Conservation (phyloP, 139 green algal genomes). For the Deuterostichococcus epilithicus region DNA sequence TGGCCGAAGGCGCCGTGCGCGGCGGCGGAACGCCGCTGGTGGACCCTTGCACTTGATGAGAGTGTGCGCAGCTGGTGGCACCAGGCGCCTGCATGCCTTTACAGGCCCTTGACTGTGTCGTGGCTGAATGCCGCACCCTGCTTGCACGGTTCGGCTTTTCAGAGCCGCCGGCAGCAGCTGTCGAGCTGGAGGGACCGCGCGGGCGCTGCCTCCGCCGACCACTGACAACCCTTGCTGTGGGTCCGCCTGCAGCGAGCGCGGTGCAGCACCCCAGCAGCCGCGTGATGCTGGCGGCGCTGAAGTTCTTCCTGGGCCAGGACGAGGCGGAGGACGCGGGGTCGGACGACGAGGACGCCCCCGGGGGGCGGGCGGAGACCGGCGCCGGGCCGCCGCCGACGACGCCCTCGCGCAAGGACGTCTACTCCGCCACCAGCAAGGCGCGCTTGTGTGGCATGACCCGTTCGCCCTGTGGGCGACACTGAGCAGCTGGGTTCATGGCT, state of each 20-base stretch:
- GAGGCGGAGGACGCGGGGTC: constrained; percentile 30
- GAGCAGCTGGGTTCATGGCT: too few relatives aligned
- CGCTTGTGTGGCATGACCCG: neutral
- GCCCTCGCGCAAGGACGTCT: constrained; percentile 71
- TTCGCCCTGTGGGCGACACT: too few relatives aligned
- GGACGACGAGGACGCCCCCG: constrained; percentile 48
- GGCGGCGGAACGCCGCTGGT: too few relatives aligned
- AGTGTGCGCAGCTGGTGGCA: too few relatives aligned
- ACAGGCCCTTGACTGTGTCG: too few relatives aligned
- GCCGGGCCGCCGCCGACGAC: neutral
- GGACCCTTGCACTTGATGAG: too few relatives aligned
- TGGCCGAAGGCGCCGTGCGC: too few relatives aligned
- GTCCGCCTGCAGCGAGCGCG: constrained; percentile 45
- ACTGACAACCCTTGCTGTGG: neutral
- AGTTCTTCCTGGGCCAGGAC: constrained; percentile 97
- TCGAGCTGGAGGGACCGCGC: too few relatives aligned
- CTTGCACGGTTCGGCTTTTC: too few relatives aligned
- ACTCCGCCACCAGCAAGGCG: constrained; percentile 82
- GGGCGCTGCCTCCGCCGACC: neutral
- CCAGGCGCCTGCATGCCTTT: too few relatives aligned
- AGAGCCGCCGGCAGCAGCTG: too few relatives aligned
- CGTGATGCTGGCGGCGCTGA: constrained; percentile 86
- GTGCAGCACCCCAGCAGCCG: constrained; percentile 61
- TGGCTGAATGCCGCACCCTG: too few relatives aligned
- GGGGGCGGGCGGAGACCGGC: constrained; percentile 25